Evolutionary conservation across 139 green algal genomes (phyloP).

Genomic region (Picochlorum sp.): DNA sequence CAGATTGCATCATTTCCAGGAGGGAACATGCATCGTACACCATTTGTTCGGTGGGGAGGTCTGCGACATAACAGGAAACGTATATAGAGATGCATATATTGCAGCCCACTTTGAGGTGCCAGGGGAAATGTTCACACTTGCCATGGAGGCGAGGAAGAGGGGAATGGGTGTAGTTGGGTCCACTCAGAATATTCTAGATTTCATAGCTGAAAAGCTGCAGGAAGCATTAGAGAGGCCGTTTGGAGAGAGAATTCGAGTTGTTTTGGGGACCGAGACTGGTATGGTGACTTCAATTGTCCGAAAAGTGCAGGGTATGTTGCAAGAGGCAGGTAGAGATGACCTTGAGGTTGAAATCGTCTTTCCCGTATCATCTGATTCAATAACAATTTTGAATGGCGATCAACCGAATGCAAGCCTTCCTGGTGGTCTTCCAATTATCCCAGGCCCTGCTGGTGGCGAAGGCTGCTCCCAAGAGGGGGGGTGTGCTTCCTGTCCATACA

Average conservation of each 20-base stretch:
- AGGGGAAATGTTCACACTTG: conserved; percentile 87
- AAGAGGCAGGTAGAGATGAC: conserved; percentile 27
- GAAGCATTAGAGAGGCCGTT: conserved; percentile 48
- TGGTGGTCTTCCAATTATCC: conserved; percentile 51
- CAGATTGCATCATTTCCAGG: conserved; percentile 75
- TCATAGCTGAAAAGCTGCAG: conserved; percentile 55
- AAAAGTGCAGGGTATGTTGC: conserved; percentile 54
- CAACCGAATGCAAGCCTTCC: conserved; percentile 29
- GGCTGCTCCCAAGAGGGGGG: conserved; percentile 86
- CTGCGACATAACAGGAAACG: conserved; percentile 36
- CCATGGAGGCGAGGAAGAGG: conserved; percentile 68
- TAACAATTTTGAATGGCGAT: conserved; percentile 41
- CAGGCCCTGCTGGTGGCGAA: conserved; percentile 62
- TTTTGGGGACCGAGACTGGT: conserved; percentile 93
- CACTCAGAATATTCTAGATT: conserved; percentile 96
- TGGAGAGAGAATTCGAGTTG: conserved; percentile 70
- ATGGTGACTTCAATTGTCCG: conserved; percentile 97
- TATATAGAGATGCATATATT: conserved; percentile 86
- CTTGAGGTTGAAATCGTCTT: conserved; percentile 96
- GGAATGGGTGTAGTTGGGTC: conserved; percentile 89
- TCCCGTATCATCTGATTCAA: conserved; percentile 70
- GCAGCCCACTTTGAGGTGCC: conserved; percentile 97
- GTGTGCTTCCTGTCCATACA: conserved; percentile 95
- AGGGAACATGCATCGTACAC: conserved; percentile 95
- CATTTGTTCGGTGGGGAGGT: conserved; percentile 93